Evolutionary conservation across 345 rosid genomes (phyloP).

Genomic region (Brassica incana): DNA sequence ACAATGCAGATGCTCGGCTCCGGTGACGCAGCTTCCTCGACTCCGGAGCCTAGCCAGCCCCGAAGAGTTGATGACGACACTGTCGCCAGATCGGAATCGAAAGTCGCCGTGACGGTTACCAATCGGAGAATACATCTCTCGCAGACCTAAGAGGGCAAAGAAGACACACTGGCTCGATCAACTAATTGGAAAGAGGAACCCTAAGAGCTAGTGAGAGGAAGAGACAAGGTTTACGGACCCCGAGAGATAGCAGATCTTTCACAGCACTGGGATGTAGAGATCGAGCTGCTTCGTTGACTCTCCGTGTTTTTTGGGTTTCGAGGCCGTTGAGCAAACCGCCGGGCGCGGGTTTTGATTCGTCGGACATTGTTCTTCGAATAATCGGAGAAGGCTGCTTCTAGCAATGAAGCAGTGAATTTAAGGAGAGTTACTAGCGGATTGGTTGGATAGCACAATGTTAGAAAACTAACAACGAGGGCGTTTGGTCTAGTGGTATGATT

Average conservation of each 20-base stretch:
- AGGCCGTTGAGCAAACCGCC: constrained; percentile 23
- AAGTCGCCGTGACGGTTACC: constrained; percentile 44
- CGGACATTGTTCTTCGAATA: constrained; percentile 43
- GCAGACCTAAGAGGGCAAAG: constrained; percentile 57
- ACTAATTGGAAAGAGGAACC: background rate
- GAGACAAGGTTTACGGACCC: constrained; percentile 43
- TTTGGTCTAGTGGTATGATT: constrained; percentile 92
- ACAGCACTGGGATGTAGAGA: constrained; percentile 59
- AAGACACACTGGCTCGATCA: background rate
- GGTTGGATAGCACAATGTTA: no score
- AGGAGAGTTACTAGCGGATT: no score
- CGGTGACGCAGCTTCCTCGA: constrained; percentile 14
- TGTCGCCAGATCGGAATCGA: constrained; percentile 33
- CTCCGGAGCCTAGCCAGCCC: constrained; percentile 32
- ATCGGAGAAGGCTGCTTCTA: constrained; percentile 5
- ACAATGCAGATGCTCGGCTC: constrained; percentile 49
- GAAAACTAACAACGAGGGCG: constrained; percentile 36
- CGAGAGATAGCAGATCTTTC: constrained; percentile 55
- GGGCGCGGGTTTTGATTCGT: constrained; percentile 21
- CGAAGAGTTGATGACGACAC: constrained; percentile 37
- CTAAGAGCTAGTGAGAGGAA: background rate
- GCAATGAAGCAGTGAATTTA: background rate
- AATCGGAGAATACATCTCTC: constrained; percentile 71
- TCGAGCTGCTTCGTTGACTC: constrained; percentile 49
- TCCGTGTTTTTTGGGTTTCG: constrained; percentile 31